Evolutionary conservation across 164 flowering plant genomes (phyloP).

Genomic region (Echeveria elegans): DNA sequence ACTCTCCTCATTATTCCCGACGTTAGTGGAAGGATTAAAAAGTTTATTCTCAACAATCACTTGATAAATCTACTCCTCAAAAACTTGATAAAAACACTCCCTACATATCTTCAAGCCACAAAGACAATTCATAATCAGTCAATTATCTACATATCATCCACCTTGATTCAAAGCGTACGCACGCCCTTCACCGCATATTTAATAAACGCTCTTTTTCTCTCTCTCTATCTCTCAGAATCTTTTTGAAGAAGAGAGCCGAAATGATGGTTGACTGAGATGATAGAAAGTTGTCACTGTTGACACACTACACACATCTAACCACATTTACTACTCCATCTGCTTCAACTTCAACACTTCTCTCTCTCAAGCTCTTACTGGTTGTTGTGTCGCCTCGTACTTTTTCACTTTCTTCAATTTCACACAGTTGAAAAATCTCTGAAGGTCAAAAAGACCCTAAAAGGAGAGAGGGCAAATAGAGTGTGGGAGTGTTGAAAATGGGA

Average conservation of each 20-base stretch:
- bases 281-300: too few species aligned
- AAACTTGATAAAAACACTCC: too few species aligned
- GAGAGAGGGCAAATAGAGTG: background rate
- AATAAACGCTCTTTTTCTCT: background rate
- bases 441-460: too few species aligned
- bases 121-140: too few species aligned
- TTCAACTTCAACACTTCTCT: background rate
- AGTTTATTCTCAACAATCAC: too few species aligned
- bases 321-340: background rate
- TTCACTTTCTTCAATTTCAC: background rate
- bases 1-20: too few species aligned
- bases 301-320: background rate
- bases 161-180: too few species aligned
- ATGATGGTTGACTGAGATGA: background rate
- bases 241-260: background rate
- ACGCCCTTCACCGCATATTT: too few species aligned
- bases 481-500: conserved; percentile 13
- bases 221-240: background rate
- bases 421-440: background rate
- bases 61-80: too few species aligned
- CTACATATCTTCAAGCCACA: too few species aligned
- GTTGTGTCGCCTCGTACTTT: background rate
- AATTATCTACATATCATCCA: too few species aligned
- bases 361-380: background rate
- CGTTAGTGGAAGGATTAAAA: too few species aligned